Base-by-base conservation (phyloP, 371 early-diverging fungal genomes). In the Apophysomyces ossiformis region DNA sequence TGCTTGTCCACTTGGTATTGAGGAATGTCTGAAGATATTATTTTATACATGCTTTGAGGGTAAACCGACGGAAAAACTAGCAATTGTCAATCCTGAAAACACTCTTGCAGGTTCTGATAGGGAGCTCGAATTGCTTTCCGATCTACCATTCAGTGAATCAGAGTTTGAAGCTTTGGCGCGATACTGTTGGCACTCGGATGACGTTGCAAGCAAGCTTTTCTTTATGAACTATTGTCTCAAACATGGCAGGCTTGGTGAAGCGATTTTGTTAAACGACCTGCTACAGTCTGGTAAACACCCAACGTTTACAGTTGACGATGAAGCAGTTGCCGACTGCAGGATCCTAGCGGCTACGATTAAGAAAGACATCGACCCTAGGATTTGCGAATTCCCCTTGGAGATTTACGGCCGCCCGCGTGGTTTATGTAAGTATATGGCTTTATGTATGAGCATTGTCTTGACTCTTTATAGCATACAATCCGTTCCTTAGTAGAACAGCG, bases 341-440 rank as follows among this genome's bases (percentile, higher is more conserved):
- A 18, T 26, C 5, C 21, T 50, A 26, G 54, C 54, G 54, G 21
- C 9, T 9, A 21, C n/a, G 35, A 50, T 50, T 21, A 50, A 50
- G 21, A 21, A 7, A 21, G 9, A 50, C 1, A 21, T 50, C 21
- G 9, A 50, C 7, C 54, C 54, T 21, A 21, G 54, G 7, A 21
- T 50, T 50, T 50, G 21, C 21, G 21, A 9, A 4, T 50, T 50
- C 21, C 54, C 54, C 21, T 21, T 50, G 7, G 54, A 50, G 54
- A 50, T 50, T 18, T 50, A 50, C 21, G 54, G 54, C 21, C n/a
- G 54, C 16, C 54, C 54, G 21, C 54, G 54, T 9, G 54, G 54
- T 50, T 21, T 50, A 50, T 50, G 54, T 50, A 50, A 50, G 54
- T 21, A 4, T 26, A 9, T 0, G 7, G 21, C 18, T 21, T 9